Evolutionary conservation across 495 filamentous ascomycete genomes (phyloP).

Genomic region (Echria macrotheca): DNA sequence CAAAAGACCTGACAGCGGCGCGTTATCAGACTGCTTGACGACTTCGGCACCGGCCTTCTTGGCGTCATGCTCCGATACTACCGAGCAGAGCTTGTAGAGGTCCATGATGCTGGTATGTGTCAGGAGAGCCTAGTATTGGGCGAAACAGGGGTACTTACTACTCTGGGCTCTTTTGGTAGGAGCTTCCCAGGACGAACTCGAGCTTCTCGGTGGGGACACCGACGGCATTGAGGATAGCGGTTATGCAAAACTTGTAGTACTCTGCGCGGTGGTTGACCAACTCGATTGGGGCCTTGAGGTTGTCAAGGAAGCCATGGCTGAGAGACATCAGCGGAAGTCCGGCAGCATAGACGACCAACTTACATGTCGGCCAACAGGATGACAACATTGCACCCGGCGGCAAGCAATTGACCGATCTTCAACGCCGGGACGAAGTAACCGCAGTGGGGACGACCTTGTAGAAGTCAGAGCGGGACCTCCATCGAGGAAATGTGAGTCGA

Average conservation of each 20-base stretch:
- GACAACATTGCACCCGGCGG: slow-evolving; percentile 74
- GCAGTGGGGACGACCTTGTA: slow-evolving; percentile 24
- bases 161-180: slow-evolving; percentile 66
- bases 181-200: slow-evolving; percentile 76
- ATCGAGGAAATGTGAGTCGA: slow-evolving; percentile 55
- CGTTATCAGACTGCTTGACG: slow-evolving; percentile 79
- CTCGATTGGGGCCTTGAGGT: slow-evolving; percentile 79
- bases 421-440: slow-evolving; percentile 79
- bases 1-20: slow-evolving; percentile 70
- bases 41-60: slow-evolving; percentile 88
- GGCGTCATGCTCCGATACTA: slow-evolving; percentile 62
- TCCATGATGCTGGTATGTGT: slow-evolving; percentile 54
- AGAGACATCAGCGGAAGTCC: not conserved
- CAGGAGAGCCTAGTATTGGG: not conserved
- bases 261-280: slow-evolving; percentile 72
- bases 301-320: slow-evolving; percentile 69
- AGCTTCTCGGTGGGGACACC: slow-evolving; percentile 73
- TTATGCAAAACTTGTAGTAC: slow-evolving; percentile 67
- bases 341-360: not conserved
- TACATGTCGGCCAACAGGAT: slow-evolving; percentile 73
- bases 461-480: not conserved
- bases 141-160: slow-evolving; percentile 35
- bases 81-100: slow-evolving; percentile 51
- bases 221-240: slow-evolving; percentile 59
- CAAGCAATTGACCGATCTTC: slow-evolving; percentile 85